Evolutionary conservation across 495 filamentous ascomycete species (phyloP).

Genomic region (Aspergillus baeticus): DNA sequence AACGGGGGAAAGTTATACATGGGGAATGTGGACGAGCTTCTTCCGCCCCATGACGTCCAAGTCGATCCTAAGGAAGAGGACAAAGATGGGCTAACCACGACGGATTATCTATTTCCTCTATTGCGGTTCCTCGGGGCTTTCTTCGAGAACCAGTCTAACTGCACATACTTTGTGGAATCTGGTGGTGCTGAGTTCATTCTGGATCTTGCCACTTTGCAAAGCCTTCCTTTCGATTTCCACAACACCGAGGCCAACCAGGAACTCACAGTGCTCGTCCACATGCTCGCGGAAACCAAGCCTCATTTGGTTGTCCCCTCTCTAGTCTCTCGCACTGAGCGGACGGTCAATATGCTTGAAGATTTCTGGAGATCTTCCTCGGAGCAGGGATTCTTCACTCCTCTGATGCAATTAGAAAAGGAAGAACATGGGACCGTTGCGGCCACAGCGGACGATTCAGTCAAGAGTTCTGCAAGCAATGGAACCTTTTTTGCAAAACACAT

Average conservation of each 20-base stretch:
- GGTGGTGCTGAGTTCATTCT: slow-evolving; percentile 84
- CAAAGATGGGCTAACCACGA: slow-evolving; percentile 48
- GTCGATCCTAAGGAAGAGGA: slow-evolving; percentile 49
- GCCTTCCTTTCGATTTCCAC: slow-evolving; percentile 73
- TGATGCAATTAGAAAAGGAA: slow-evolving; percentile 42
- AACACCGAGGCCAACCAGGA: slow-evolving; percentile 61
- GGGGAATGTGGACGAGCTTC: slow-evolving; percentile 31
- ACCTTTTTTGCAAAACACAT: slow-evolving; percentile 76
- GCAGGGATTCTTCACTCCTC: slow-evolving; percentile 65
- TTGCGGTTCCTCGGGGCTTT: slow-evolving; percentile 75
- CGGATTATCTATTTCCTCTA: slow-evolving; percentile 71
- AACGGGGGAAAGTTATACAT: slow-evolving; percentile 37
- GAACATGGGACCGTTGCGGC: neutral
- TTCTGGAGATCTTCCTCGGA: slow-evolving; percentile 50
- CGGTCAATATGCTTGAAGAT: slow-evolving; percentile 64
- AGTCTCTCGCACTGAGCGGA: slow-evolving; percentile 66
- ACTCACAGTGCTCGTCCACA: slow-evolving; percentile 70
- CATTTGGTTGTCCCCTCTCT: slow-evolving; percentile 79
- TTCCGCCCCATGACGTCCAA: slow-evolving; percentile 24
- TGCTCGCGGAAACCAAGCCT: slow-evolving; percentile 79
- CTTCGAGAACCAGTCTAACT: slow-evolving; percentile 72
- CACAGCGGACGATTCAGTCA: neutral
- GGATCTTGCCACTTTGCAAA: slow-evolving; percentile 76
- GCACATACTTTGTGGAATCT: slow-evolving; percentile 69
- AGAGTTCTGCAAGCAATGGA: slow-evolving; percentile 50